Base-by-base conservation (phyloP, 768 basidiomycete genomes). In the Serendipita indica region DNA sequence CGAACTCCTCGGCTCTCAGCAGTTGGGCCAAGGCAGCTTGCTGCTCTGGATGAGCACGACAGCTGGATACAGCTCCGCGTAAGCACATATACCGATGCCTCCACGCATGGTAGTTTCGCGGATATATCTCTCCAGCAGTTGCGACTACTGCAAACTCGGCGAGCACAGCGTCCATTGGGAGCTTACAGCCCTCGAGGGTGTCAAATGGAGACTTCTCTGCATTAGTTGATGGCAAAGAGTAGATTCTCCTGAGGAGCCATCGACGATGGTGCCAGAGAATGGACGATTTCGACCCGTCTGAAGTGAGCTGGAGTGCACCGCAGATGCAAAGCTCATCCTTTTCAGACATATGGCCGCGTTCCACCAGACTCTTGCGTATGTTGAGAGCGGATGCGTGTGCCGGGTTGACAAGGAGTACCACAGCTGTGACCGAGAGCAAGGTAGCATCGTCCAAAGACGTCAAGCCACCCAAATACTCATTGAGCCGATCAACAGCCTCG, bases 21-120 rank as follows among this genome's bases (percentile, higher is more conserved):
- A 79, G 62, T 2, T 62, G 52, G 41, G 70, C 39, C 60, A 71
- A 70, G 63, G 14, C 59, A 58, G 6, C 62, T 18, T 63, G 57
- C 7, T 60, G 43, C 27, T 65, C 59, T 57, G 63, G 45, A 30
- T 13, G 39, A 45, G 54, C 4, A 56, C 52, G 25, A 62, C 65
- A 58, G 62, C 67, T 39, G 1, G 45, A 22, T 34, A 70, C 65
- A 33, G 69, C 57, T 1, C 67, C 64, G 61, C 75, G 69, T 39
- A 78, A 65, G 58, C 80, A 71, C 39, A 75, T 75, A 46, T 72
- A 72, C 65, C 82, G 79, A 63, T 86, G 81, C 1, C 72, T 66
- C 85, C 85, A 86, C 3, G 82, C 83, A 67, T 82, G 78, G 65
- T 86, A 87, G 64, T 86, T 87, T 13, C 85, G 78, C 6, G 81